These are phyloP conservation scores for Lathyrus tuberosus DNA, from an alignment of 306 rosid species.

Conservation along the genomic window DNA sequence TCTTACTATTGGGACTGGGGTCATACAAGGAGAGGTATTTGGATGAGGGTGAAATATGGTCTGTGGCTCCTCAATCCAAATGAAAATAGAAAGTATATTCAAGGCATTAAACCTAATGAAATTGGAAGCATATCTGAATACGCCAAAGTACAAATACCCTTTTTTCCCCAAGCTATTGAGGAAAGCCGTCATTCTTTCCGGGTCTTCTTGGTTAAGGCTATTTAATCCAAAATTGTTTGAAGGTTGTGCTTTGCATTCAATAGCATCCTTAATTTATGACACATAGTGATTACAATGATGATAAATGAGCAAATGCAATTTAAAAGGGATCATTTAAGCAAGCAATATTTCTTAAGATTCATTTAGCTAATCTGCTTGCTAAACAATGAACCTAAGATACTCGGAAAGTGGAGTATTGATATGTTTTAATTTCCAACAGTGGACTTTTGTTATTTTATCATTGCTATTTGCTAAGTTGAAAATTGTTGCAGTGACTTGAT, in stretches of 20 bases:
- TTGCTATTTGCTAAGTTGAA: constrained; percentile 38
- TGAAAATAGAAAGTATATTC: too few relatives aligned
- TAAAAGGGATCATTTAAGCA: neutral
- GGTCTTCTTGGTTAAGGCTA: neutral
- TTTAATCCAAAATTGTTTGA: neutral
- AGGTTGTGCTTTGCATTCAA: neutral
- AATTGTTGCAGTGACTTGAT: constrained; percentile 70
- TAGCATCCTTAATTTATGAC: neutral
- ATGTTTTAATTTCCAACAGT: neutral
- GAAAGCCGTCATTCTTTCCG: neutral
- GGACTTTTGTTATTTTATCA: constrained; percentile 7
- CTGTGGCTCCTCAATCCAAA: too few relatives aligned
- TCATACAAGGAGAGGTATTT: too few relatives aligned
- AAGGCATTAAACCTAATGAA: neutral
- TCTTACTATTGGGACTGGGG: too few relatives aligned
- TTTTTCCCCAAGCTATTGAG: neutral
- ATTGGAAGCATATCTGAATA: neutral
- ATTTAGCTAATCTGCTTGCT: neutral
- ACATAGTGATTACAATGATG: neutral
- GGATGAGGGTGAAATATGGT: too few relatives aligned
- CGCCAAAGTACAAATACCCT: neutral
- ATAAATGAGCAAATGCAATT: constrained; percentile 1
- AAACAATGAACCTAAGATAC: neutral
- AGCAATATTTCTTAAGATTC: neutral
- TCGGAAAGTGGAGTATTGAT: neutral